phyloP scores from a whole-genome alignment of 148 eudicot species.

The Rhododendron molle region DNA sequence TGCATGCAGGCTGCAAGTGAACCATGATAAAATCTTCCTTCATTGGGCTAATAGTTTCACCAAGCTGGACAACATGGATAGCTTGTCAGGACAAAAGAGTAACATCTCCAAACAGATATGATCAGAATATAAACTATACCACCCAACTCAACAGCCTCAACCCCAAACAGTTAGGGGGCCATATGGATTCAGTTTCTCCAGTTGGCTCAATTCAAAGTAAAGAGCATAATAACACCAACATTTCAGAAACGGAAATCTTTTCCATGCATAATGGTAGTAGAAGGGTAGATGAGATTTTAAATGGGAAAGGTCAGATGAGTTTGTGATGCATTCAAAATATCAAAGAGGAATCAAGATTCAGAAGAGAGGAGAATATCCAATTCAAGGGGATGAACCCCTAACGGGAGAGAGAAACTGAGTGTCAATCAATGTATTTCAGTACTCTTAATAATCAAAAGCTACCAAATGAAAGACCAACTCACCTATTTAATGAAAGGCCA shows the following conservation, averaged over 20 bases:
- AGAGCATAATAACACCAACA: background rate
- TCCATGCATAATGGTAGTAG: background rate
- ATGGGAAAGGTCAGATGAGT: background rate
- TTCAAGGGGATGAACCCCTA: background rate
- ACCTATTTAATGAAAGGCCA: too few relatives aligned
- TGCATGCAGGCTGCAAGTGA: conserved; percentile 90
- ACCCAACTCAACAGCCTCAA: background rate
- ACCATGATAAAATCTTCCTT: conserved; percentile 99
- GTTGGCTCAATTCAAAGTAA: background rate
- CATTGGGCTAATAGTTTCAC: conserved; percentile 82
- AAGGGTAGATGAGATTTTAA: background rate
- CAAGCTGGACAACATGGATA: conserved; percentile 56
- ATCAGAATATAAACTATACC: background rate
- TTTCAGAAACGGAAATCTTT: background rate
- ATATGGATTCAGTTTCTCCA: background rate
- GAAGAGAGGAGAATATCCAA: background rate
- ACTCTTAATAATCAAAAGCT: background rate
- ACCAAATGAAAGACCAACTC: background rate
- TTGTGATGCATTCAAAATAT: background rate
- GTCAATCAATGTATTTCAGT: too few relatives aligned
- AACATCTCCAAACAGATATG: conserved; percentile 2
- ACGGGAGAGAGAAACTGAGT: background rate
- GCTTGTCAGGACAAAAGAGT: conserved; percentile 9
- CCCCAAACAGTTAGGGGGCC: background rate
- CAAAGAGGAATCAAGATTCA: background rate